Evolutionary conservation across 345 rosid genomes (phyloP).

Genomic region (Citrus glauca): DNA sequence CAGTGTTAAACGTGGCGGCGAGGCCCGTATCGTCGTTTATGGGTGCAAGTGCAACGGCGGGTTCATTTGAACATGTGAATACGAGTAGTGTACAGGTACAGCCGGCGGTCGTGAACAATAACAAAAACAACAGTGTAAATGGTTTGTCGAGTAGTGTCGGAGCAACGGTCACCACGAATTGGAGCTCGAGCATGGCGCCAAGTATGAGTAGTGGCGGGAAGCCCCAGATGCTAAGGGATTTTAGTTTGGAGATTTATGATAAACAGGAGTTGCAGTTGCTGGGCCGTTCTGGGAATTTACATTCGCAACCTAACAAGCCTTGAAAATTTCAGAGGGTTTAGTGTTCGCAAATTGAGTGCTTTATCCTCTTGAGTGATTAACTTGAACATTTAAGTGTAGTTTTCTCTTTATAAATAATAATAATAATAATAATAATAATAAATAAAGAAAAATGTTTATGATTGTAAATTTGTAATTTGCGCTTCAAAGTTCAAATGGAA

Average conservation of each 20-base stretch:
- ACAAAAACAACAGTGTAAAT: neutral
- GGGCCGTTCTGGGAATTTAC: slow-evolving; percentile 16
- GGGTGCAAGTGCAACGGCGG: neutral
- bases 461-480: slow-evolving; percentile 10
- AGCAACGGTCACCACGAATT: slow-evolving; percentile 25
- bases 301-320: slow-evolving; percentile 9
- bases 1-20: slow-evolving; percentile 29
- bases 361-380: too few relatives aligned
- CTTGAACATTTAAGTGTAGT: too few relatives aligned
- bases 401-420: too few relatives aligned
- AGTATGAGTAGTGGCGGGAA: slow-evolving; percentile 33
- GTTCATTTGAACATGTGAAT: neutral
- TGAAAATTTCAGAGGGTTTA: neutral
- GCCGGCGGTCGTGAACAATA: slow-evolving; percentile 9
- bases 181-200: slow-evolving; percentile 42
- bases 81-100: slow-evolving; percentile 2
- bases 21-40: slow-evolving; percentile 34
- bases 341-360: too few relatives aligned
- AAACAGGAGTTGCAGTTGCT: slow-evolving; percentile 41
- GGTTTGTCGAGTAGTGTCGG: slow-evolving; percentile 16
- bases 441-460: neutral
- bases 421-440: too few relatives aligned
- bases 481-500: neutral
- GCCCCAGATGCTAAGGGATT: slow-evolving; percentile 37
- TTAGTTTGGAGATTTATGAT: slow-evolving; percentile 39